Evolutionary conservation across 768 basidiomycete species (phyloP), one percentile per base, ranked within the genome.

Genomic region (Cystobasidiopsis lactophilus): DNA sequence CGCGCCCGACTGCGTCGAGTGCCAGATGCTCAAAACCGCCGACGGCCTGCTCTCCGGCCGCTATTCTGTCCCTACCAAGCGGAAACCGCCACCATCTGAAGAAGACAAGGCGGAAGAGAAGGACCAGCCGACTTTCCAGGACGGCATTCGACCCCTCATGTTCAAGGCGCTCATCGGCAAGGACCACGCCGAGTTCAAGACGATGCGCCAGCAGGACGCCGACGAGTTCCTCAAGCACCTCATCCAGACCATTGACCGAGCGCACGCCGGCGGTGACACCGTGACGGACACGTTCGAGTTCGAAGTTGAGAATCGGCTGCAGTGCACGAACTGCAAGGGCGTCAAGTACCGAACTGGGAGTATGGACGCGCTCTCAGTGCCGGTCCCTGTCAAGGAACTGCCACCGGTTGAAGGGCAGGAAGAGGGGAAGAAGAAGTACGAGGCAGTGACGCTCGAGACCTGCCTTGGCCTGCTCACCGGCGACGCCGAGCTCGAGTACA

Each of bases 121-220:
- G 19, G 35, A 40, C 30, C 48, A 16, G 26, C 43, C 21, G 39
- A 53, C 73, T 58, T 88, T 84, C 69, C 91, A 96, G 63, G 76
- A 74, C 23, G 93, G 93, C 0, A 65, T 98, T 39, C 74, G 75
- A 40, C 93, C 91, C 0, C 71, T 71, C 1, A 76, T 76, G 57
- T 85, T 96, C 71, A 96, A 95, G 66, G 69, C 77, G 3, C 74
- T 96, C 10, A 76, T 96, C 33, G 91, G 91, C 2, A 83, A 81
- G 59, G 86, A 85, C 1, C 93, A 96, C 61, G 75, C 75, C 30
- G 93, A 95, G 67, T 96, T 96, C 61, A 72, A 82, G 31, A 96
- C 89, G 44, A 96, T 95, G 89, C 74, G 76, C 50, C 91, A 98
- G 66, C 93, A 96, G 64, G 93, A 98, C 62, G 78, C 88, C 4